phyloP scores from a whole-genome alignment of 805 yeast genomes.

The Cyberlindnera lachancei region DNA sequence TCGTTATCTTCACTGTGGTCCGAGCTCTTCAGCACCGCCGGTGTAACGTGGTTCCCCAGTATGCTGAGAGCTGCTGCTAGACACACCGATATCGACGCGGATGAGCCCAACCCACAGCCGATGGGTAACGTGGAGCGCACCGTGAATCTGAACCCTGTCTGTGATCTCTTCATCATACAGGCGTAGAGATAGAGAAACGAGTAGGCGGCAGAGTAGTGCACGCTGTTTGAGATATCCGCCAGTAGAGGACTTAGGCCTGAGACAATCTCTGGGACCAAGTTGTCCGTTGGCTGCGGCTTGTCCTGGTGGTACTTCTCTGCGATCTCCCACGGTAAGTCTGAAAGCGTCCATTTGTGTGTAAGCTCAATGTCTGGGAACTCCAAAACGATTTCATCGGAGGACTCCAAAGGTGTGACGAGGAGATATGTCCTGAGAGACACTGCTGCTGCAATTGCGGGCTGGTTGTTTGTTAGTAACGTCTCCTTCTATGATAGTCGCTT shows the following conservation, averaged over 20 bases:
- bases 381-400: conserved; percentile 41
- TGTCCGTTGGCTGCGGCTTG: conserved; percentile 35
- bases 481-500: not conserved
- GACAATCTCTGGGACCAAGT: conserved; percentile 52
- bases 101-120: conserved; percentile 95
- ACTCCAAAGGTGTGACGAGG: conserved; percentile 43
- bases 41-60: conserved; percentile 45
- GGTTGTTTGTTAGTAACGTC: conserved; percentile 1
- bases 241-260: conserved; percentile 40
- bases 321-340: conserved; percentile 55
- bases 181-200: conserved; percentile 77
- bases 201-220: conserved; percentile 72
- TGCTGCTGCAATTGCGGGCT: conserved; percentile 96
- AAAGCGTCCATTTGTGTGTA: conserved; percentile 51
- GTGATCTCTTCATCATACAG: conserved; percentile 40
- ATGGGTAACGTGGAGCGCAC: conserved; percentile 84
- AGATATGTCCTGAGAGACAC: conserved; percentile 79
- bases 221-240: conserved; percentile 38
- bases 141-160: conserved; percentile 49
- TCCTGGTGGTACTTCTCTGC: conserved; percentile 17
- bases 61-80: conserved; percentile 66
- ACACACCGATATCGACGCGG: conserved; percentile 86
- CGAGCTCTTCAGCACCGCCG: conserved; percentile 28
- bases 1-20: conserved; percentile 30
- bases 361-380: conserved; percentile 83